These are phyloP conservation scores for Selaginella tamariscina DNA, from an alignment of 75 land plant genomes.

Conservation along the genomic window DNA sequence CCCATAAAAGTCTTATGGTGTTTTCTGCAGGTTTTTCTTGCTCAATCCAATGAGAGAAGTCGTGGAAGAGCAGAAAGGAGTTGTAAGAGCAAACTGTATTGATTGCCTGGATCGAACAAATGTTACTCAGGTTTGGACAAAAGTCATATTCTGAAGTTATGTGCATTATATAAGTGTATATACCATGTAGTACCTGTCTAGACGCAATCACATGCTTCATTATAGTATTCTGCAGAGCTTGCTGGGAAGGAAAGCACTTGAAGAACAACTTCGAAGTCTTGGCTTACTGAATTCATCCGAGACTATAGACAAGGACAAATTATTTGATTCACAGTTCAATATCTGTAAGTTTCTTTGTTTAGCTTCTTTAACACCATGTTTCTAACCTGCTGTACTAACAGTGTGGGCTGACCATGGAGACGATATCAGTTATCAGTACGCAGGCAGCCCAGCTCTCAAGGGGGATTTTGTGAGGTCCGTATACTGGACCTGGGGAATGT, in stretches of 20 bases:
- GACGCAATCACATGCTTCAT: neutral
- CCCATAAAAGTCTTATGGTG: neutral
- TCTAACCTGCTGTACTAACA: too few species aligned
- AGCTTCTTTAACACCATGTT: neutral
- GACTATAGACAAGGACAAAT: slow-evolving; percentile 34
- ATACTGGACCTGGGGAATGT: neutral
- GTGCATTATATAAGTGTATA: too few species aligned
- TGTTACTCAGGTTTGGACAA: slow-evolving; percentile 70
- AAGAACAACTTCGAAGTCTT: slow-evolving; percentile 52
- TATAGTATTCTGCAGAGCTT: slow-evolving; percentile 46
- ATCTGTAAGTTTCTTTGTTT: slow-evolving; percentile 35
- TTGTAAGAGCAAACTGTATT: slow-evolving; percentile 84
- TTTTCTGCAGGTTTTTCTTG: slow-evolving; percentile 55
- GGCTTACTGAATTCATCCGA: slow-evolving; percentile 47
- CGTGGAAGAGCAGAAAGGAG: slow-evolving; percentile 62
- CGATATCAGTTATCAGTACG: slow-evolving; percentile 89
- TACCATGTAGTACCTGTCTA: too few species aligned
- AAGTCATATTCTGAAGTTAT: too few species aligned
- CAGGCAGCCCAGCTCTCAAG: slow-evolving; percentile 86
- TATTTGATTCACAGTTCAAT: slow-evolving; percentile 62
- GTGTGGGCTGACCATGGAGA: slow-evolving; percentile 99
- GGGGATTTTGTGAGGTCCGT: slow-evolving; percentile 88
- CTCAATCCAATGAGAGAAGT: slow-evolving; percentile 47
- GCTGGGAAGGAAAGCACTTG: slow-evolving; percentile 77
- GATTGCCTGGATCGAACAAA: slow-evolving; percentile 98